Conservation (phyloP, 495 filamentous ascomycete genomes). For the Pseudotulostoma volvatum region DNA sequence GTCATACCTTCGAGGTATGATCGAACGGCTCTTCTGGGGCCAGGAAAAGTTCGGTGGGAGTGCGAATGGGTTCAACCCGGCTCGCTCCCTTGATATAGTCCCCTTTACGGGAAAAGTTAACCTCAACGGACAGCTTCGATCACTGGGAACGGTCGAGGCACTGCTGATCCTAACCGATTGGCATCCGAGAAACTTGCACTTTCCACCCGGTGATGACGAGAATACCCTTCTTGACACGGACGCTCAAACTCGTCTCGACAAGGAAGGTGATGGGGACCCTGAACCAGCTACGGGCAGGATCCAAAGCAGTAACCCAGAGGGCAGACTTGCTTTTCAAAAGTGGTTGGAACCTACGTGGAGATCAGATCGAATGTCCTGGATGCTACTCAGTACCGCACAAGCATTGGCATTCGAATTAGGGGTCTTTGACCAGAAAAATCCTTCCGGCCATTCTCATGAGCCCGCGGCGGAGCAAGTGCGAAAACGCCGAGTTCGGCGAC, state of each 20-base stretch:
- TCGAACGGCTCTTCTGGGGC: constrained; percentile 85
- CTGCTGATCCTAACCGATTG: constrained; percentile 89
- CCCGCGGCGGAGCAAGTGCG: constrained; percentile 48
- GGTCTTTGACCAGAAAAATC: constrained; percentile 75
- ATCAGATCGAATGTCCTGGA: constrained; percentile 97
- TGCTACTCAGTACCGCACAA: constrained; percentile 81
- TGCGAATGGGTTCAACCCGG: constrained; percentile 59
- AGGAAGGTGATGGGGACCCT: constrained; percentile 21
- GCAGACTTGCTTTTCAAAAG: constrained; percentile 58
- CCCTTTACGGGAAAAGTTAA: constrained; percentile 35
- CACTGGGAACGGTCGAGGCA: constrained; percentile 84
- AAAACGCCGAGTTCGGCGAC: constrained; percentile 63
- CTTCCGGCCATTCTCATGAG: constrained; percentile 31
- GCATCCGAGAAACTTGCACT: constrained; percentile 90
- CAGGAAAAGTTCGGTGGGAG: constrained; percentile 87
- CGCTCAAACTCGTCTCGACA: constrained; percentile 19
- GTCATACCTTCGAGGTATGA: constrained; percentile 85
- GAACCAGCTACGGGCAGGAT: constrained; percentile 15
- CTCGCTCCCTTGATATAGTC: constrained; percentile 44
- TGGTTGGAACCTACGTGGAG: constrained; percentile 96
- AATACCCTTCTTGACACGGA: constrained; percentile 41
- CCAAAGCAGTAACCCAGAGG: constrained; percentile 35
- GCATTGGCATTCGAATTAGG: constrained; percentile 85
- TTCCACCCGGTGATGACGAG: constrained; percentile 73
- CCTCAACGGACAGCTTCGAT: constrained; percentile 61